These are phyloP conservation scores for Hymenoscyphus fraxineus DNA, from an alignment of 2,329 filamentous ascomycete species.

Conservation along the genomic window DNA sequence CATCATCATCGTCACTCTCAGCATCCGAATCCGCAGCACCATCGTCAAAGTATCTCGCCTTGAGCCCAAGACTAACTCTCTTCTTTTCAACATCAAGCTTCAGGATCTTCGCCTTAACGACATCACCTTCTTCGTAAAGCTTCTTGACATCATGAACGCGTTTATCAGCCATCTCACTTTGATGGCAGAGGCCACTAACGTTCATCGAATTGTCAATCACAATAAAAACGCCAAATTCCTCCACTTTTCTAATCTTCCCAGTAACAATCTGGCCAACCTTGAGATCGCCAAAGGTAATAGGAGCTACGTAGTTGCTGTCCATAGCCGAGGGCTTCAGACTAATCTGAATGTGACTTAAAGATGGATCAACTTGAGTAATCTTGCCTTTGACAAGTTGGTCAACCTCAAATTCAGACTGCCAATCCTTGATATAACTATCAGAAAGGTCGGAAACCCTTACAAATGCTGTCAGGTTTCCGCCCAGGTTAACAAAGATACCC, in stretches of 20 bases:
- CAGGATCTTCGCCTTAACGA: conserved; percentile 87
- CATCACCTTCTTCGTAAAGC: conserved; percentile 84
- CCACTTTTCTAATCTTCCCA: conserved; percentile 87
- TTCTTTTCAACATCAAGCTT: conserved; percentile 71
- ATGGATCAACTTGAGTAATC: conserved; percentile 66
- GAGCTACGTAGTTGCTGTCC: conserved; percentile 72
- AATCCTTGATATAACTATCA: conserved; percentile 88
- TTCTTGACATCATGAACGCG: conserved; percentile 79
- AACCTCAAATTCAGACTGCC: conserved; percentile 83
- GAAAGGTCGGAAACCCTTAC: conserved; percentile 86
- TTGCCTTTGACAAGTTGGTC: conserved; percentile 90
- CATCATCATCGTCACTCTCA: conserved; percentile 43
- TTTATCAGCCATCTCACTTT: conserved; percentile 85
- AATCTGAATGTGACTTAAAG: conserved; percentile 72
- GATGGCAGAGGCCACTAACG: conserved; percentile 89
- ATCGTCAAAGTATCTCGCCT: conserved; percentile 82
- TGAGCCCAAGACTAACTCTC: conserved; percentile 84
- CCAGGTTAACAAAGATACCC: conserved; percentile 81
- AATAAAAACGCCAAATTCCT: conserved; percentile 93
- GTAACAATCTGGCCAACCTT: conserved; percentile 77
- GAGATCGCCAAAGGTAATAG: conserved; percentile 71
- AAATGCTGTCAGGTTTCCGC: conserved; percentile 75
- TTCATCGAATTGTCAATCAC: conserved; percentile 82
- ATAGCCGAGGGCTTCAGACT: conserved; percentile 82
- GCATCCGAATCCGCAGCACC: conserved; percentile 50